A percentile compares a stretch with the other conserved stretches of the same genome.
These are phyloP conservation scores for Capsicum rhomboideum DNA, from an alignment of 257 asterid genomes.

Conservation along the genomic window DNA sequence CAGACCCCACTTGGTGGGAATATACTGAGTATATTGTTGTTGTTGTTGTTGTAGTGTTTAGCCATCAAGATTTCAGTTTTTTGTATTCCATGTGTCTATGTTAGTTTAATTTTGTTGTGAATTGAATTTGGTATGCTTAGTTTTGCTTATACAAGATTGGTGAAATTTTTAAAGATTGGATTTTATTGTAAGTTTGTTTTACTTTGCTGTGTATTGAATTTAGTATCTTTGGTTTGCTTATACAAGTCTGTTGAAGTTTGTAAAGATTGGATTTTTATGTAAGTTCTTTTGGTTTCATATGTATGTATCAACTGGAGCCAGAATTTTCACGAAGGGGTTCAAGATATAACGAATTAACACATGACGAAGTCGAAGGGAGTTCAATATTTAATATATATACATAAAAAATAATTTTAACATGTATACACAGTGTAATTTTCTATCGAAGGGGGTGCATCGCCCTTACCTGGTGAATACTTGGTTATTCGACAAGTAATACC, in stretches of 20 bases:
- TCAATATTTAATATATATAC: not conserved
- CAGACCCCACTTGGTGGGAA: too few relatives aligned
- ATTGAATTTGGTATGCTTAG: not conserved
- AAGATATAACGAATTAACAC: too few relatives aligned
- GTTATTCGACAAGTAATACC: not conserved
- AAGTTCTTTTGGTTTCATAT: not conserved
- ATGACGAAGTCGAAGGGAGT: too few relatives aligned
- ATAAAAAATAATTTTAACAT: not conserved
- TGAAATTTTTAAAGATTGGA: not conserved
- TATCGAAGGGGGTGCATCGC: not conserved
- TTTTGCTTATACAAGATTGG: not conserved
- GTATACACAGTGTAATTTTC: not conserved
- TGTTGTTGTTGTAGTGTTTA: too few relatives aligned
- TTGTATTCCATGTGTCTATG: not conserved
- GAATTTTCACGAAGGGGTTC: not conserved
- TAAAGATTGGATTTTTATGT: not conserved
- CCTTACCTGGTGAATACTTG: not conserved
- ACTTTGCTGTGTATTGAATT: too few relatives aligned
- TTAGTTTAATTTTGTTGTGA: not conserved
- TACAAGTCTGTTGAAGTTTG: not conserved
- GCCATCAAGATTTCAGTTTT: not conserved
- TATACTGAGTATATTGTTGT: too few relatives aligned
- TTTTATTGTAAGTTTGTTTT: not conserved
- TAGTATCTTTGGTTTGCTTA: not conserved
- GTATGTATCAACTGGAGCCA: not conserved